phyloP scores from a whole-genome alignment of 140 eudicot species.

The Flaveria floridana region DNA sequence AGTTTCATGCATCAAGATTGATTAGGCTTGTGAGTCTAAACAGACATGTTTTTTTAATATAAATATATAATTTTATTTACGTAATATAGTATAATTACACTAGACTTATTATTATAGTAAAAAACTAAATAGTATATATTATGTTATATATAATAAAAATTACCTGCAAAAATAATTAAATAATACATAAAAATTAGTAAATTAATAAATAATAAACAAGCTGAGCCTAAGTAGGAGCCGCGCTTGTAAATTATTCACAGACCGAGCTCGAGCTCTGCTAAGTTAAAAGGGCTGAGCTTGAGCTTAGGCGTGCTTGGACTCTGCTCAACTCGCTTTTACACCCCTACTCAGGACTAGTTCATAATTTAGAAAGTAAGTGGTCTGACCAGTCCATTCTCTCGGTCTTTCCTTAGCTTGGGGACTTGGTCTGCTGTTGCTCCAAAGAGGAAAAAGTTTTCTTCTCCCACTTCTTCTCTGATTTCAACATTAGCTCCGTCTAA shows the following conservation, averaged over 20 bases:
- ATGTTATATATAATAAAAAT: background rate
- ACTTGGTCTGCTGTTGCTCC: slow-evolving; percentile 98
- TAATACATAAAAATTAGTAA: background rate
- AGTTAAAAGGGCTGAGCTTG: background rate
- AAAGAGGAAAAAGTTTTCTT: slow-evolving; percentile 87
- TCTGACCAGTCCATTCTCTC: slow-evolving; percentile 87
- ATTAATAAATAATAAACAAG: background rate
- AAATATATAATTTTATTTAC: background rate
- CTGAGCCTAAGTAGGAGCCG: background rate
- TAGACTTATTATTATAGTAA: background rate
- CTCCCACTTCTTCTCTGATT: slow-evolving; percentile 94
- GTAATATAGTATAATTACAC: background rate
- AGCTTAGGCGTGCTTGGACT: background rate
- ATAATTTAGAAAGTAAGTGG: background rate
- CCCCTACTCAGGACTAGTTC: background rate
- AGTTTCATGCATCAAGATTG: background rate
- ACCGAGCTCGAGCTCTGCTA: background rate
- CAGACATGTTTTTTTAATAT: background rate
- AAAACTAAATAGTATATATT: too few relatives aligned
- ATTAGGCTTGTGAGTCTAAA: background rate
- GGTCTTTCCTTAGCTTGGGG: slow-evolving; percentile 81
- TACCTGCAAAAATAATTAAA: background rate
- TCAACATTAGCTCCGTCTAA: slow-evolving; percentile 98
- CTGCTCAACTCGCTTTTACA: background rate
- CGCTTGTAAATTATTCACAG: background rate